These are phyloP conservation scores for Glomus cerebriforme DNA, from an alignment of 192 early-diverging fungal genomes.

Conservation along the genomic window DNA sequence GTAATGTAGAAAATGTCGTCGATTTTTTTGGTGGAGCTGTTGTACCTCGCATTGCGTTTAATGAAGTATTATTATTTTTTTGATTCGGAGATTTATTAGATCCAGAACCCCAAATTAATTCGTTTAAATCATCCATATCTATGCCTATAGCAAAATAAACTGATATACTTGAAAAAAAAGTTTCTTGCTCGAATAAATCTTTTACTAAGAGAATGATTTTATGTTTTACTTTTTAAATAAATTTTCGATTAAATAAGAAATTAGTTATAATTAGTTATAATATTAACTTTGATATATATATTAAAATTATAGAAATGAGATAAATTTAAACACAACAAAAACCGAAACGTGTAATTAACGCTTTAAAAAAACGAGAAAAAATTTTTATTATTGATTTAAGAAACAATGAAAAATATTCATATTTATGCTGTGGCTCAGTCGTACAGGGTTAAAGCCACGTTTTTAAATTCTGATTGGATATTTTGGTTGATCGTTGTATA, in stretches of 20 bases:
- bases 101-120: constrained; percentile 6
- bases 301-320: no score
- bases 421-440: background rate
- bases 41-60: background rate
- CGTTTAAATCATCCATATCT: constrained; percentile 21
- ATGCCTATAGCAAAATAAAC: background rate
- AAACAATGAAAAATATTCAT: background rate
- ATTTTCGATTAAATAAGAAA: no score
- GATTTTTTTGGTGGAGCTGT: background rate
- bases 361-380: no score
- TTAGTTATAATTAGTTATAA: no score
- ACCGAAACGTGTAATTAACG: no score
- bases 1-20: background rate
- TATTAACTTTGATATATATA: no score
- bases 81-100: background rate
- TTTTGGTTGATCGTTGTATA: background rate
- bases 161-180: background rate
- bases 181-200: background rate
- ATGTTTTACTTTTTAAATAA: no score
- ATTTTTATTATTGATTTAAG: background rate
- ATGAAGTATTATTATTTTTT: background rate
- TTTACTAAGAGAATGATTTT: background rate
- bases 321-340: no score
- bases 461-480: background rate
- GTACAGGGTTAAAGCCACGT: background rate